phyloP scores from a whole-genome alignment of 2,329 filamentous ascomycete genomes.

The Diplodia scrobiculata region DNA sequence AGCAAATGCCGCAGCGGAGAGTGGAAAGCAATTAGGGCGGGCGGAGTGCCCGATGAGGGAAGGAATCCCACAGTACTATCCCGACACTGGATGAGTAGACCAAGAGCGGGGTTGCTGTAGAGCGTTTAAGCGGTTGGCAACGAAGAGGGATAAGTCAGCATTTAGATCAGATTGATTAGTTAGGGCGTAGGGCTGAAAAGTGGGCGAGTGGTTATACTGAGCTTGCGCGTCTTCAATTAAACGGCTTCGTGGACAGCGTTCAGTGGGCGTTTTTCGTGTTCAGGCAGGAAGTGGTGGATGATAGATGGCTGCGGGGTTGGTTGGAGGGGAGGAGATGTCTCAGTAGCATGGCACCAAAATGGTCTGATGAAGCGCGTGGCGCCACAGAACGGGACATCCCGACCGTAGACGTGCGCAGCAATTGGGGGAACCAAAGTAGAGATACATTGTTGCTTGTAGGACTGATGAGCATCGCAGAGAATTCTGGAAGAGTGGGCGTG shows the following conservation, averaged over 20 bases:
- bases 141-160: conserved; percentile 10
- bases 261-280: not conserved
- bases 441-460: not conserved
- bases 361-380: not conserved
- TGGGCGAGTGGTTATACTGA: not conserved
- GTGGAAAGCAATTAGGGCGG: not conserved
- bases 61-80: not conserved
- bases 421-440: not conserved
- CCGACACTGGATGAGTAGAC: not conserved
- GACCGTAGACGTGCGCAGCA: not conserved
- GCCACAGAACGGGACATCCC: not conserved
- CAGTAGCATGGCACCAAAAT: not conserved
- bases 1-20: not conserved
- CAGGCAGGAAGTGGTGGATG: not conserved
- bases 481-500: not conserved
- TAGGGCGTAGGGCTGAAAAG: conserved; percentile 27
- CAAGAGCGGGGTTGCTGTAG: conserved; percentile 12
- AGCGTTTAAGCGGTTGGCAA: not conserved
- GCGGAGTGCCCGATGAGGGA: not conserved
- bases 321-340: not conserved
- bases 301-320: not conserved
- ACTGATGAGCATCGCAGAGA: not conserved
- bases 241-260: not conserved
- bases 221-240: not conserved
- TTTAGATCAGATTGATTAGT: conserved; percentile 13